A percentile compares a stretch with the other conserved stretches of the same genome.
Conservation (phyloP, 495 filamentous ascomycete genomes). For the Xylaria cubensis region DNA sequence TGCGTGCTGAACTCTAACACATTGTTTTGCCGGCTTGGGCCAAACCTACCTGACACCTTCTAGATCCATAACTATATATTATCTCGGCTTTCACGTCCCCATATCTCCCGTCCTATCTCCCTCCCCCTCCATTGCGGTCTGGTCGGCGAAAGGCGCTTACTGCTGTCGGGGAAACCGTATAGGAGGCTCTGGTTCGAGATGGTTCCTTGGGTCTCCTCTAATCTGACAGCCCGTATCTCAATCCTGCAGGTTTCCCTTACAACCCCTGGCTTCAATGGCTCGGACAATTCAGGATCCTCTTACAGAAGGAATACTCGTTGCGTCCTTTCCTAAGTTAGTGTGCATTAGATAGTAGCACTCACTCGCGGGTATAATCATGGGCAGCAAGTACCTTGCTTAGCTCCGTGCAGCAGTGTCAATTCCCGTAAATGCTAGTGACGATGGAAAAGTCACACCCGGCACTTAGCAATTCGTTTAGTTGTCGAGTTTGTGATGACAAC, state of each 20-base stretch:
- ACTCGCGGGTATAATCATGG: neutral
- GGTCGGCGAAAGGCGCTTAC: neutral
- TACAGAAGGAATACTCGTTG: neutral
- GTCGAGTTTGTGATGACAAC: conserved; percentile 1
- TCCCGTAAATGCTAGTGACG: neutral
- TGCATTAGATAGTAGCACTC: neutral
- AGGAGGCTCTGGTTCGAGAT: conserved; percentile 1
- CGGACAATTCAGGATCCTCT: neutral
- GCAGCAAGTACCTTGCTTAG: neutral
- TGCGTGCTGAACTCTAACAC: conserved; percentile 20
- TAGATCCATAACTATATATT: neutral
- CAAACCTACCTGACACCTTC: neutral
- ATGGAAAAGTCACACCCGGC: neutral
- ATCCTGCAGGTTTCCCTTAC: neutral
- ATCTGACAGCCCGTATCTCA: conserved; percentile 5
- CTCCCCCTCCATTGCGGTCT: neutral
- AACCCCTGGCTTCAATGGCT: neutral
- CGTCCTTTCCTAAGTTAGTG: neutral
- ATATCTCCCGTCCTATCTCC: neutral
- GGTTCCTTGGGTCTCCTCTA: conserved; percentile 7
- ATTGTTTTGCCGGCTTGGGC: neutral
- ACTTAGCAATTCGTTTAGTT: neutral
- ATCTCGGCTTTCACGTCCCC: neutral
- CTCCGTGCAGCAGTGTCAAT: neutral
- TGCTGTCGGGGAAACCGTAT: neutral